phyloP scores from a whole-genome alignment of 306 rosid genomes.

The Inga oerstediana region DNA sequence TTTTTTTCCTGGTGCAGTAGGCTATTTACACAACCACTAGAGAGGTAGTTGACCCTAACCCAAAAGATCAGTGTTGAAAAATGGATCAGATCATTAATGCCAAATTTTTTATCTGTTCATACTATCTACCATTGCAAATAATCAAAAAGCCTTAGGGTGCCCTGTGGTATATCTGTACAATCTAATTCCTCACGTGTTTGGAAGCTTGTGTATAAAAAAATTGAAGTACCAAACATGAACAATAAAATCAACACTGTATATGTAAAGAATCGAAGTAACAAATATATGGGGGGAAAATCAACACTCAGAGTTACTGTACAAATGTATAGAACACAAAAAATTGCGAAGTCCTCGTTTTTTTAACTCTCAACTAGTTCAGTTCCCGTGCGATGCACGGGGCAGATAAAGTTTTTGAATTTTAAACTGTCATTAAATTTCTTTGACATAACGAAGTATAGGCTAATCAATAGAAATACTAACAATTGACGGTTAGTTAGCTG shows the following conservation, averaged over 20 bases:
- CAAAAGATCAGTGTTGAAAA: neutral
- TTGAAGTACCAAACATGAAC: neutral
- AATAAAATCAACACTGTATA: neutral
- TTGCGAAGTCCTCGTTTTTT: neutral
- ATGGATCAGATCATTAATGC: neutral
- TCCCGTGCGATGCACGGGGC: no score
- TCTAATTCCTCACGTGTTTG: neutral
- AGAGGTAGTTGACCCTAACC: conserved; percentile 10
- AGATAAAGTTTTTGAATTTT: no score
- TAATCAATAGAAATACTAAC: no score
- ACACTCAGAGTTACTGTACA: neutral
- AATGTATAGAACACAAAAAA: neutral
- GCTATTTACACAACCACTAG: conserved; percentile 10
- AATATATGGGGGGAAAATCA: neutral
- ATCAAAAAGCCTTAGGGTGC: neutral
- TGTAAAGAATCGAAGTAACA: neutral
- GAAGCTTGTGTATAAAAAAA: neutral
- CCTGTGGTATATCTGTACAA: neutral
- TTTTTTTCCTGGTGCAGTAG: conserved; percentile 1
- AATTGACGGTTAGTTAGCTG: no score
- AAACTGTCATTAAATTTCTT: no score
- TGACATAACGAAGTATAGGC: no score
- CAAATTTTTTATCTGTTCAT: neutral
- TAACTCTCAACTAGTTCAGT: no score
- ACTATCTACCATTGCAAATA: neutral